Percentiles rank a stretch among this genome's conserved stretches.
Conservation (phyloP, 1,139 yeast genomes). For the Kazachstania sp. region DNA sequence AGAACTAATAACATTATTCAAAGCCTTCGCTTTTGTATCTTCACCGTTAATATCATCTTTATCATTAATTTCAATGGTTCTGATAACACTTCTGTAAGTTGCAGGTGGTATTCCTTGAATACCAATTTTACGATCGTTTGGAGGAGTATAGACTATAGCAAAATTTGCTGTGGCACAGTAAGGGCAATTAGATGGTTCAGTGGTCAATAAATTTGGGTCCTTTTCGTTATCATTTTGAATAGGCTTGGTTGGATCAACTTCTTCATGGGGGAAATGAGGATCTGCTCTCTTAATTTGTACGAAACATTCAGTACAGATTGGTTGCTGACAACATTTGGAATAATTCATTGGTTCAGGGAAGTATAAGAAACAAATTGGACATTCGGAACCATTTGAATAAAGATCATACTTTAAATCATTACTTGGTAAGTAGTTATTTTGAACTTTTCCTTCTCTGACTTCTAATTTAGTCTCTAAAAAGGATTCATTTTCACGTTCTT, state of each 20-base stretch:
- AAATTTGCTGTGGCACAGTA: constrained; percentile 85
- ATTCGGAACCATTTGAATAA: constrained; percentile 42
- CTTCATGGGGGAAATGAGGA: constrained; percentile 92
- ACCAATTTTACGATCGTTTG: constrained; percentile 48
- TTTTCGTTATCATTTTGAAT: constrained; percentile 30
- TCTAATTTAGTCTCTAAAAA: constrained; percentile 36
- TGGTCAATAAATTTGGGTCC: constrained; percentile 56
- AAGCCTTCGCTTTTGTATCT: no score
- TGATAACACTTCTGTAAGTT: constrained; percentile 5
- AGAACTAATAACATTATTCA: constrained; percentile 41
- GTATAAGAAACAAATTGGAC: constrained; percentile 89
- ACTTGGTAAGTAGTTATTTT: constrained; percentile 31
- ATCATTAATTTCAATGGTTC: neutral
- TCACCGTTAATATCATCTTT: no score
- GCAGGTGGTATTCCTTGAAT: constrained; percentile 28
- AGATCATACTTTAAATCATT: constrained; percentile 25
- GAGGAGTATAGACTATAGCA: constrained; percentile 72
- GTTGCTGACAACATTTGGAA: constrained; percentile 88
- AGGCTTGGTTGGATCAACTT: constrained; percentile 32
- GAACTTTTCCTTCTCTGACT: constrained; percentile 7
- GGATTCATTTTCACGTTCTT: constrained; percentile 44
- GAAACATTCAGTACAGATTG: constrained; percentile 93
- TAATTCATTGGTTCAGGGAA: constrained; percentile 72
- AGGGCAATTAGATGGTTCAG: constrained; percentile 89
- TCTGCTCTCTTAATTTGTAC: constrained; percentile 88